Conservation (phyloP, 2,329 filamentous ascomycete genomes). For the Pseudocercospora vitis region DNA sequence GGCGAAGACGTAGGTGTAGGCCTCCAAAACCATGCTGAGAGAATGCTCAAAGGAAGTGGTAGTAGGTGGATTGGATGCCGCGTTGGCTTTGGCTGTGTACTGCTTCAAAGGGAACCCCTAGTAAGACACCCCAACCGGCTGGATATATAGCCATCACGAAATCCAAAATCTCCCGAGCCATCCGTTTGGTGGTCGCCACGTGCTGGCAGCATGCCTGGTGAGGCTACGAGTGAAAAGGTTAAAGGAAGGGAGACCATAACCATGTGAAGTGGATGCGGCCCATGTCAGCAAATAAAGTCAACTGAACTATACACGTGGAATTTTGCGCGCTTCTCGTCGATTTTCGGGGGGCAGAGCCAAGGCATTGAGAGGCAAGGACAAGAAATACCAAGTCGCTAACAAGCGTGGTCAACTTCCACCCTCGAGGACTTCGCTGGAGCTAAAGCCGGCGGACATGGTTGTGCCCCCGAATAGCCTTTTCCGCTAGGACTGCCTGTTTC, state of each 20-base stretch:
- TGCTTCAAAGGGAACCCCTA: slow-evolving; percentile 1
- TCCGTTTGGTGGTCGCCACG: not conserved
- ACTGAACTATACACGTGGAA: not conserved
- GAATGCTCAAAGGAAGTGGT: not conserved
- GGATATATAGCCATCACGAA: slow-evolving; percentile 2
- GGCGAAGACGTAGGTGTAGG: slow-evolving; percentile 49
- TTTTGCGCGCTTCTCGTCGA: not conserved
- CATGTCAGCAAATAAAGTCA: slow-evolving; percentile 5
- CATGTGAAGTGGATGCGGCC: not conserved
- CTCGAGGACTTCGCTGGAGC: slow-evolving; percentile 3
- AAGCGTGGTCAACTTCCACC: slow-evolving; percentile 4
- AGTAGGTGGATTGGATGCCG: not conserved
- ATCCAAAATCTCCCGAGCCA: not conserved
- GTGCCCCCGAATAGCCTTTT: not conserved
- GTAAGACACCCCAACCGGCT: not conserved
- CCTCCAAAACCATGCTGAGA: slow-evolving; percentile 6
- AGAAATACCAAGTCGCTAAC: slow-evolving; percentile 6
- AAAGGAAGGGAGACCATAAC: not conserved
- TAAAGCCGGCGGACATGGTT: not conserved
- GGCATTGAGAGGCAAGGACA: slow-evolving; percentile 3
- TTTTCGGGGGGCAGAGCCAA: slow-evolving; percentile 1
- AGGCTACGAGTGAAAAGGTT: not conserved
- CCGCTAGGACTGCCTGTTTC: not conserved
- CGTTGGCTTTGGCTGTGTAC: slow-evolving; percentile 2
- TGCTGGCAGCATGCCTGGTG: slow-evolving; percentile 1